Base-by-base conservation (phyloP, 2,329 filamentous ascomycete genomes). In the Neonectria ditissima region DNA sequence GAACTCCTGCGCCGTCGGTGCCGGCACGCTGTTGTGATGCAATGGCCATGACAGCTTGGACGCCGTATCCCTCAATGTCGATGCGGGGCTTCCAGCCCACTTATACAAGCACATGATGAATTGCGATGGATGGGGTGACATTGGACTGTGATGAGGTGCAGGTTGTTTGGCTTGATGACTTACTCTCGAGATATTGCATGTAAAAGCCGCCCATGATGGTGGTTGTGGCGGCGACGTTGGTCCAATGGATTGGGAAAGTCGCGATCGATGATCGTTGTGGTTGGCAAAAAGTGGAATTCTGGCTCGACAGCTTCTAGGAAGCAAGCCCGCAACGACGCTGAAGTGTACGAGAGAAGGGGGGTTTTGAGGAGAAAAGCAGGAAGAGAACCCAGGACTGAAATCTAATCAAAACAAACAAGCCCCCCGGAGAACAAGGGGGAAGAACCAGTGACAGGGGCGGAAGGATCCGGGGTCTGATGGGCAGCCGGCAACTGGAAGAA, bases 181-280 rank as follows among this genome's bases (percentile, higher is more conserved):
- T 89, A 92, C 90, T 91, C 77, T 91, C 88, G 69, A 92, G 83
- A 77, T 92, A 92, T 74, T 91, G 89, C 84, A 90, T 90, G 75
- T 90, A 90, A 75, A 89, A 90, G 68, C 88, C 88, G 72, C 83
- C 83, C 87, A 90, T 90, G 67, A 71, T 84, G 77, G 59, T 70
- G 65, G 68, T 70, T 61, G 50, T 64, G 63, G 24, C 62, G 65
- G 28, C 63, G 59, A 34, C 24, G 62, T 48, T 65, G 18, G 69
- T 69, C 73, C 75, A 75, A 76, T 20, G 55, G 70, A 53, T 47
- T 45, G 55, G 32, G 45, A 57, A 32, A 48, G 53, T 58, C 59
- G 59, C 63, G 55, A 41, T 55, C 47, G 63, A 62, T 56, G 50
- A 52, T 54, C 50, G 55, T 57, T 62, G 65, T 13, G 20, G 65